Evolutionary conservation across 768 basidiomycete genomes (phyloP).

Genomic region (Leccinellum luteum): DNA sequence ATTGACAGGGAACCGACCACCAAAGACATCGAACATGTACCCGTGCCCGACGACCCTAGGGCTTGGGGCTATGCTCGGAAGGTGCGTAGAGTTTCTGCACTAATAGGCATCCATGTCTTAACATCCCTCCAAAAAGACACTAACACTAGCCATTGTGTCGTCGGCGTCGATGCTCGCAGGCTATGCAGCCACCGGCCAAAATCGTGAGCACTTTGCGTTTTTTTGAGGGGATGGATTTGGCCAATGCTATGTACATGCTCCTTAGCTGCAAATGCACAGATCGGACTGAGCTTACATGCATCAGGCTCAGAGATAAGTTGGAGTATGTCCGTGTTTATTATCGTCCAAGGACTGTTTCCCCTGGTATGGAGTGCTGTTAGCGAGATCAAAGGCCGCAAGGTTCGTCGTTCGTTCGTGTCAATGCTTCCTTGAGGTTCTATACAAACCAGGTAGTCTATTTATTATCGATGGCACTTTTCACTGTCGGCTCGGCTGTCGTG

Average conservation of each 20-base stretch:
- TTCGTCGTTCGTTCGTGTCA: slow-evolving; percentile 17
- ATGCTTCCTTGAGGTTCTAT: background rate
- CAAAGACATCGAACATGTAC: slow-evolving; percentile 36
- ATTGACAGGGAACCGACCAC: background rate
- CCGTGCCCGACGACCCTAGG: slow-evolving; percentile 59
- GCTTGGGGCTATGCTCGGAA: slow-evolving; percentile 55
- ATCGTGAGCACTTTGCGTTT: slow-evolving; percentile 19
- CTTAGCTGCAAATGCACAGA: slow-evolving; percentile 65
- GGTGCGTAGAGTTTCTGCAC: slow-evolving; percentile 30
- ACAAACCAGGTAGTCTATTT: slow-evolving; percentile 51
- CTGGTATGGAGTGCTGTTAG: slow-evolving; percentile 68
- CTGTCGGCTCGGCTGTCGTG: slow-evolving; percentile 55
- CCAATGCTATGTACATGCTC: background rate
- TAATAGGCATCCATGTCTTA: background rate
- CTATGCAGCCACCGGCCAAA: slow-evolving; percentile 25
- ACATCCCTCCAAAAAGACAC: slow-evolving; percentile 7
- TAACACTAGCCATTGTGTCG: slow-evolving; percentile 26
- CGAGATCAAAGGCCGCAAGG: slow-evolving; percentile 76
- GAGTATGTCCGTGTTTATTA: slow-evolving; percentile 68
- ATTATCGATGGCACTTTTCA: slow-evolving; percentile 50
- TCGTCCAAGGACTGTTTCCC: slow-evolving; percentile 67
- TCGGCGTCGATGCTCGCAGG: slow-evolving; percentile 30
- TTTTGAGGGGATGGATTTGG: background rate
- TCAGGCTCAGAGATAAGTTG: slow-evolving; percentile 61
- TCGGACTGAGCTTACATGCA: slow-evolving; percentile 59